phyloP scores from a whole-genome alignment of 495 filamentous ascomycete species.

The Penicillium canariense region DNA sequence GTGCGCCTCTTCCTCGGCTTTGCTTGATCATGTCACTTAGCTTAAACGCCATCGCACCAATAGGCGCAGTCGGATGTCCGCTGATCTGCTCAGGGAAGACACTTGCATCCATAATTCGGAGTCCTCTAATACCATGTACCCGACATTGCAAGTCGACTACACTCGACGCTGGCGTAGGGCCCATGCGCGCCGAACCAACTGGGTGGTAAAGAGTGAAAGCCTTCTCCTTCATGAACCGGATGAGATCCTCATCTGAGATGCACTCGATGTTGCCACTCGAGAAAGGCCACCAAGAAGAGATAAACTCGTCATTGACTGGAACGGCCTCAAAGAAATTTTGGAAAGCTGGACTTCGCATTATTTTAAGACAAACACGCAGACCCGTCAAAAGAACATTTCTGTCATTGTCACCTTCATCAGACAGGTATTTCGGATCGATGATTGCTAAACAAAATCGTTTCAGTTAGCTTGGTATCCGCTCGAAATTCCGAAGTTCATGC shows the following conservation, averaged over 20 bases:
- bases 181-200: constrained; percentile 28
- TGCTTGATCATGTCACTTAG: constrained; percentile 20
- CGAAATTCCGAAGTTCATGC: too few relatives aligned
- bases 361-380: constrained; percentile 16
- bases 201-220: constrained; percentile 28
- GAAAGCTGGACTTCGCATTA: constrained; percentile 19
- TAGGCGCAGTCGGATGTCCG: constrained; percentile 22
- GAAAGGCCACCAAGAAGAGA: constrained; percentile 27
- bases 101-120: constrained; percentile 45
- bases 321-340: constrained; percentile 18
- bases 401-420: constrained; percentile 21
- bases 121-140: constrained; percentile 46
- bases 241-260: constrained; percentile 24
- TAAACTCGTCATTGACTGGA: constrained; percentile 15
- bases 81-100: constrained; percentile 29
- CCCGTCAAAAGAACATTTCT: constrained; percentile 19
- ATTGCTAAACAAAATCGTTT: constrained; percentile 21
- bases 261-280: constrained; percentile 23
- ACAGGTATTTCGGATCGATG: constrained; percentile 25
- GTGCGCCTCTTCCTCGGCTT: not conserved
- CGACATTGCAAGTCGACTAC: constrained; percentile 50
- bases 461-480: too few relatives aligned
- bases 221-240: constrained; percentile 24
- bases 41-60: constrained; percentile 24
- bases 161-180: constrained; percentile 17